These are phyloP conservation scores for Brassica napus DNA, from an alignment of 345 rosid genomes.

Conservation along the genomic window DNA sequence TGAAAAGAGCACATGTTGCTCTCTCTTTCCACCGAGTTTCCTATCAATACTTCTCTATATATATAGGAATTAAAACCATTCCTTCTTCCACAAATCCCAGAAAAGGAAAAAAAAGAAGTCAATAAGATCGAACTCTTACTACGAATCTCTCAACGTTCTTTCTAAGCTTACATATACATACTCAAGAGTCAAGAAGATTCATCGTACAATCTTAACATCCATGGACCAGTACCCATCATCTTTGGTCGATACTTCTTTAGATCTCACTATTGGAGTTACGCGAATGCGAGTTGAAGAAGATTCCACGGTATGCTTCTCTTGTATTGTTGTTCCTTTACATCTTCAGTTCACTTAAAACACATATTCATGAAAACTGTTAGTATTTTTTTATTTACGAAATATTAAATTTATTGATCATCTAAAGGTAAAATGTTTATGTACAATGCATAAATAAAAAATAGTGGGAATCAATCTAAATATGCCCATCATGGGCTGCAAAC, in stretches of 20 bases:
- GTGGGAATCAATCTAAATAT: no score
- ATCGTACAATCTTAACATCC: constrained; percentile 16
- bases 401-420: no score
- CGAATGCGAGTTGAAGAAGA: constrained; percentile 45
- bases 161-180: constrained; percentile 17
- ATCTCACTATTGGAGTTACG: constrained; percentile 51
- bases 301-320: constrained; percentile 37
- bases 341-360: constrained; percentile 17
- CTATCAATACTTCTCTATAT: constrained; percentile 28
- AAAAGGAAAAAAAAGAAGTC: constrained; percentile 23
- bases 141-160: constrained; percentile 31
- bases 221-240: constrained; percentile 51
- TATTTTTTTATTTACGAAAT: no score
- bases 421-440: no score
- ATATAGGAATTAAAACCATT: constrained; percentile 23
- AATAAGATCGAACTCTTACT: constrained; percentile 20
- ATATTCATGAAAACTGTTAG: not conserved
- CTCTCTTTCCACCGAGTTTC: constrained; percentile 49
- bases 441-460: no score
- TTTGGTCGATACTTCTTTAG: constrained; percentile 56
- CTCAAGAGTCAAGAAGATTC: constrained; percentile 26
- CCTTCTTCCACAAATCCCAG: constrained; percentile 23
- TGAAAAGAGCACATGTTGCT: constrained; percentile 36
- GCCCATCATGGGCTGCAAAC: no score
- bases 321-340: not conserved